Base-by-base conservation (phyloP, 305 asterid genomes). In the Solanum hybrid region DNA sequence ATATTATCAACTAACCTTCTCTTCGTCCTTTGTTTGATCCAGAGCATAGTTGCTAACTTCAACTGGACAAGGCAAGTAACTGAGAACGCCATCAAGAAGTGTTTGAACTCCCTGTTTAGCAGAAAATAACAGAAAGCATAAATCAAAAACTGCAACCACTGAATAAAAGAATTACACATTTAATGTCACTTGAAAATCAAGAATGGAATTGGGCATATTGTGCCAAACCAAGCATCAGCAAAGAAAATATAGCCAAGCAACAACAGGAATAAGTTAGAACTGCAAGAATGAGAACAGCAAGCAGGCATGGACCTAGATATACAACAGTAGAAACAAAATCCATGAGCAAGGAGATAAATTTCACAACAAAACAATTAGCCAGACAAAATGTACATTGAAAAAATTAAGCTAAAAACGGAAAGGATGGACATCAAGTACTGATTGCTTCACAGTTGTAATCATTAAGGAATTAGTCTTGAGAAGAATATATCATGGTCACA, bases 51-150 rank as follows among this genome's bases (percentile, higher is more conserved):
- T 98, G 91, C 79, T 90, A 92, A 97, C 99, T 96, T 98, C 99
- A 78, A 91, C 90, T 29, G 99, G 99, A 91, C 94, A 94, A 78
- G 99, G 99, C 92, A 97, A 93, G 94, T 96, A 97, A 93, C 93
- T 94, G 90, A 98, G 94, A 42, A 98, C 99, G 39, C 99, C 99
- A 92, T 98, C 99, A 78, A 98, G 98, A 92, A 98, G 97, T 87
- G 98, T 96, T 91, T 97, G 99, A 88, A 97, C 96, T 20, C 99
- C 99, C 99, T 98, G 93, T 46, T 91, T 89, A 26, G 87, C 92
- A 92, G 90, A 86, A 87, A 81, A 92, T 76, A 42, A 91, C 77
- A 78, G 37, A 33, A 79, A 86, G 33, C 89, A 90, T 40, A 89
- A 16, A 85, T 57, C 8, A 29, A 33, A 31, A 57, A 22, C 39